Evolutionary conservation across 306 rosid species (phyloP).

Genomic region (Styphnolobium japonicum): DNA sequence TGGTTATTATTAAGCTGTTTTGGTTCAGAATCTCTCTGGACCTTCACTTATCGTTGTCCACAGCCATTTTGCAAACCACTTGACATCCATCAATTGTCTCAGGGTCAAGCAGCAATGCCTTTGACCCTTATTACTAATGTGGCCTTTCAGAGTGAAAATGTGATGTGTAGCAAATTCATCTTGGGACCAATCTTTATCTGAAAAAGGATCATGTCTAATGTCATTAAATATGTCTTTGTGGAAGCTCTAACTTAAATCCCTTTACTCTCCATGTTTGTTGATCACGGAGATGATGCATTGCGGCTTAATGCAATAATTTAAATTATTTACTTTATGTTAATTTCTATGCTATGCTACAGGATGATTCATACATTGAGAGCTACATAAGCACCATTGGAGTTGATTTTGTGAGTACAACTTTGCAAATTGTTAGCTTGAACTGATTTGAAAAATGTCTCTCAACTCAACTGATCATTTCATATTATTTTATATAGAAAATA

Average conservation of each 20-base stretch:
- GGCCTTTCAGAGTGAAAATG: neutral
- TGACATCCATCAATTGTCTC: too few species aligned
- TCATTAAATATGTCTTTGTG: neutral
- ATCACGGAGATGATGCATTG: constrained; percentile 12
- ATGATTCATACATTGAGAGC: constrained; percentile 96
- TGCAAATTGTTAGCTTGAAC: constrained; percentile 19
- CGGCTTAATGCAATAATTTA: constrained; percentile 12
- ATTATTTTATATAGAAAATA: constrained; percentile 44
- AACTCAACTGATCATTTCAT: constrained; percentile 12
- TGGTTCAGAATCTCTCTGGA: too few species aligned
- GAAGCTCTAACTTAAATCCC: neutral
- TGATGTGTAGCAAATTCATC: neutral
- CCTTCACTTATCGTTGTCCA: too few species aligned
- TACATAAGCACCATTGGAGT: constrained; percentile 99
- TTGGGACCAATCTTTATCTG: neutral
- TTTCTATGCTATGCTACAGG: constrained; percentile 46
- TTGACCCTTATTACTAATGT: too few species aligned
- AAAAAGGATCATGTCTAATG: neutral
- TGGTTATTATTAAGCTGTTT: too few species aligned
- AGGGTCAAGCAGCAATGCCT: too few species aligned
- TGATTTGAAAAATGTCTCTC: constrained; percentile 13
- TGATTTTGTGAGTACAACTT: constrained; percentile 81
- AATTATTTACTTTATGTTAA: neutral
- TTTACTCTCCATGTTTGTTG: constrained; percentile 7
- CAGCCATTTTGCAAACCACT: too few species aligned